phyloP scores from a whole-genome alignment of 768 basidiomycete species.

The Scleroderma citrinum region DNA sequence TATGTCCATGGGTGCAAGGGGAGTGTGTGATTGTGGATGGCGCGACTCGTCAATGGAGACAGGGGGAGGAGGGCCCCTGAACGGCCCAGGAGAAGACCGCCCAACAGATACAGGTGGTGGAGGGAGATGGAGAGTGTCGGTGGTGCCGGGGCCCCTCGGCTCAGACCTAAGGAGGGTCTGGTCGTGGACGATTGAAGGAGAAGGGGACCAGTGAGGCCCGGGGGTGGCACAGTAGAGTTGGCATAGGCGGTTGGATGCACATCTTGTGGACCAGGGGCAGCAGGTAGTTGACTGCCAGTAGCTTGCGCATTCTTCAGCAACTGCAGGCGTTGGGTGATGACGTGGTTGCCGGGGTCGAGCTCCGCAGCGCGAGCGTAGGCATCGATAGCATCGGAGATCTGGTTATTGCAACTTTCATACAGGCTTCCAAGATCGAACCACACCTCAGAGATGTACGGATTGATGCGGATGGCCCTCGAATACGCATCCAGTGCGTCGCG shows the following conservation, averaged over 20 bases:
- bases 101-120: conserved; percentile 49
- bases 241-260: conserved; percentile 96
- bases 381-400: conserved; percentile 97
- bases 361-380: conserved; percentile 94
- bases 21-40: conserved; percentile 62
- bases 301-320: conserved; percentile 75
- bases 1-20: conserved; percentile 73
- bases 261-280: conserved; percentile 90
- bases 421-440: conserved; percentile 90
- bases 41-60: conserved; percentile 72
- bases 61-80: conserved; percentile 79
- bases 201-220: conserved; percentile 60
- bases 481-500: conserved; percentile 98
- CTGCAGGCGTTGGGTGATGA: conserved; percentile 76
- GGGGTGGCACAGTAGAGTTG: conserved; percentile 65
- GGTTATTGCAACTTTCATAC: conserved; percentile 98
- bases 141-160: conserved; percentile 49
- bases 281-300: conserved; percentile 68
- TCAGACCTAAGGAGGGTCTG: conserved; percentile 59
- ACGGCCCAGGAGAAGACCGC: conserved; percentile 64
- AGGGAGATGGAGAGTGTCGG: conserved; percentile 43
- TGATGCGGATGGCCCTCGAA: conserved; percentile 96
- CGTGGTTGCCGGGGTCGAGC: conserved; percentile 80
- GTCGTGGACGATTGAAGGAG: conserved; percentile 44
- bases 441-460: conserved; percentile 88